Conservation (phyloP, 148 eudicot species). For the Rhododendron kiyosumense region DNA sequence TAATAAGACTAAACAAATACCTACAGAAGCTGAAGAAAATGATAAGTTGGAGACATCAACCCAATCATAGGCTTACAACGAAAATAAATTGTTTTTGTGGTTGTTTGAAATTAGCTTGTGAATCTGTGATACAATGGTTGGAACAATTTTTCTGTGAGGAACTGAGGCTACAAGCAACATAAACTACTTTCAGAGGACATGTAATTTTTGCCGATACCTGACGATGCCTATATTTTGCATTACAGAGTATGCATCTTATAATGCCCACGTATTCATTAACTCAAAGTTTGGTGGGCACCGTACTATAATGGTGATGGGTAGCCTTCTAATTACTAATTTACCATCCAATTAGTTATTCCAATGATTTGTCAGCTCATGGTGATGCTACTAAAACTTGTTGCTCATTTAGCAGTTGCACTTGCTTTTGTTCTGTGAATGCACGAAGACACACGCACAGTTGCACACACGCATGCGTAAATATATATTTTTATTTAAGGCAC, state of each 20-base stretch:
- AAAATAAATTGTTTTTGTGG: background rate
- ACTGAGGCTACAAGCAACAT: too few relatives aligned
- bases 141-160: background rate
- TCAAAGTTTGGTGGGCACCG: background rate
- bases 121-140: background rate
- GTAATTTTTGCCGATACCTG: background rate
- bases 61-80: background rate
- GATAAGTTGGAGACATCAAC: background rate
- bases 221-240: background rate
- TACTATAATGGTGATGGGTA: background rate
- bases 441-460: too few relatives aligned
- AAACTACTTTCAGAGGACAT: background rate
- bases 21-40: background rate
- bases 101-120: background rate
- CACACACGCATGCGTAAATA: too few relatives aligned
- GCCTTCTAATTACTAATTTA: background rate
- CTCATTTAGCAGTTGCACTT: background rate
- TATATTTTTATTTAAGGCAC: too few relatives aligned
- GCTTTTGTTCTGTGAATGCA: slow-evolving; percentile 1
- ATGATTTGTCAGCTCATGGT: background rate
- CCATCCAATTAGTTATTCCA: background rate
- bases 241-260: background rate
- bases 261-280: background rate
- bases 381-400: background rate
- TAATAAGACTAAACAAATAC: background rate